phyloP scores from a whole-genome alignment of 371 early-diverging fungal species.

The Nosema muscidifuracis region DNA sequence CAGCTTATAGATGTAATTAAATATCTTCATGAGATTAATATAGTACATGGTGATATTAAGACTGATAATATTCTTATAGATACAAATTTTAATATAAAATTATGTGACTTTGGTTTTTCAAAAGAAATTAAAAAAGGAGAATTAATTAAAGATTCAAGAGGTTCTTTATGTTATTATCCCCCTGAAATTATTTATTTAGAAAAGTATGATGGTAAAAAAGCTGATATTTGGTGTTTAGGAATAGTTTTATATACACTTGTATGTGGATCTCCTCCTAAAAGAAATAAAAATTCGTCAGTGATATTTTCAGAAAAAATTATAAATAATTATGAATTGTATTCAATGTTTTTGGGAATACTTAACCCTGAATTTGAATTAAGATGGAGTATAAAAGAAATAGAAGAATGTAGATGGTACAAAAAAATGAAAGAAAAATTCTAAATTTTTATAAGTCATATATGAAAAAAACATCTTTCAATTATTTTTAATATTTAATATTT shows the following conservation, averaged over 20 bases:
- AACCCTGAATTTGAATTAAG: background rate
- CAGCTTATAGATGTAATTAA: constrained; percentile 30
- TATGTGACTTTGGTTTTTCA: constrained; percentile 53
- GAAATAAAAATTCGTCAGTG: background rate
- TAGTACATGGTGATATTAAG: constrained; percentile 58
- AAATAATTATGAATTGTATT: background rate
- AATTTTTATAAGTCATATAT: background rate
- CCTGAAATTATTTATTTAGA: background rate
- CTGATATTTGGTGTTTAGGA: background rate
- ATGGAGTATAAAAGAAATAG: background rate
- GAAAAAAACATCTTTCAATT: background rate
- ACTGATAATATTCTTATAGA: constrained; percentile 52
- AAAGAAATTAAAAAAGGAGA: constrained; percentile 5
- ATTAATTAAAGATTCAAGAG: no score
- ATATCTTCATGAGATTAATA: constrained; percentile 32
- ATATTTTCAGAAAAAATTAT: background rate
- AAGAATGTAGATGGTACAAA: background rate
- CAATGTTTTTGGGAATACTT: background rate
- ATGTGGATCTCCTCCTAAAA: background rate
- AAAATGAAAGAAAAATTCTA: background rate
- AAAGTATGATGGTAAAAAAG: background rate
- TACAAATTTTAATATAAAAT: constrained; percentile 24
- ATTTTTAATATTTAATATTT: background rate
- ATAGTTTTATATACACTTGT: background rate
- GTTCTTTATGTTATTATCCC: background rate